Evolutionary conservation across 768 basidiomycete species (phyloP).

Genomic region (Lactarius sp.): DNA sequence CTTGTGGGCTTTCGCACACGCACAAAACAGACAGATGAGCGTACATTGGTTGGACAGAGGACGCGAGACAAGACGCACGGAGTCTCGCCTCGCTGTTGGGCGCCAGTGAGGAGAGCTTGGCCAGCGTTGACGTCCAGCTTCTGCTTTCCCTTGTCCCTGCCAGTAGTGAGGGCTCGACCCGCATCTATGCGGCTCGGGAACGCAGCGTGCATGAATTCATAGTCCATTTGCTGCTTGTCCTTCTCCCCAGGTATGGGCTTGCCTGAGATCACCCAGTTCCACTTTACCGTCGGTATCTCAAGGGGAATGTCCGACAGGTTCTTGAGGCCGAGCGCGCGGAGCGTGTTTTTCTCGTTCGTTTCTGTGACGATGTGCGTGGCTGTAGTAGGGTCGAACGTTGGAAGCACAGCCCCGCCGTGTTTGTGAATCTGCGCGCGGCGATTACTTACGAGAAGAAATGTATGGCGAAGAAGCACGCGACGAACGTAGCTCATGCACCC

Average conservation of each 20-base stretch:
- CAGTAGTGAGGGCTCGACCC: constrained; percentile 7
- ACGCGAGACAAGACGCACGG: background rate
- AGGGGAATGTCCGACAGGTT: constrained; percentile 51
- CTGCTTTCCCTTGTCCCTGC: constrained; percentile 14
- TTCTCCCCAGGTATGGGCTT: constrained; percentile 11
- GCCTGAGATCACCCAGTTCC: constrained; percentile 24
- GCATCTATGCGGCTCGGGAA: constrained; percentile 23
- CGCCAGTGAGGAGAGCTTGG: background rate
- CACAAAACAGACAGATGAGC: background rate
- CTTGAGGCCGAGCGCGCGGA: constrained; percentile 44
- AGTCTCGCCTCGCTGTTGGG: background rate
- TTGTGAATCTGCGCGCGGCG: constrained; percentile 48
- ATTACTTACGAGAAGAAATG: background rate
- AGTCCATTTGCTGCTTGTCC: constrained; percentile 19
- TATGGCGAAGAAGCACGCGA: background rate
- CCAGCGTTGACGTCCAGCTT: background rate
- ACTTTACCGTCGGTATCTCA: constrained; percentile 14
- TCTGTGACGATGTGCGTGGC: constrained; percentile 71
- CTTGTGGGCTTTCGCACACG: background rate
- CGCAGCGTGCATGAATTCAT: constrained; percentile 23
- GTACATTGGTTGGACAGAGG: background rate
- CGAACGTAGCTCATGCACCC: constrained; percentile 21
- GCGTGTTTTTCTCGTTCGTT: constrained; percentile 28
- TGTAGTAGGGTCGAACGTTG: constrained; percentile 48
- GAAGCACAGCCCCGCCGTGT: constrained; percentile 57